A percentile compares a stretch with the other conserved stretches of the same genome.
Conservation (phyloP, 495 filamentous ascomycete genomes). For the Acidiella bohemica region DNA sequence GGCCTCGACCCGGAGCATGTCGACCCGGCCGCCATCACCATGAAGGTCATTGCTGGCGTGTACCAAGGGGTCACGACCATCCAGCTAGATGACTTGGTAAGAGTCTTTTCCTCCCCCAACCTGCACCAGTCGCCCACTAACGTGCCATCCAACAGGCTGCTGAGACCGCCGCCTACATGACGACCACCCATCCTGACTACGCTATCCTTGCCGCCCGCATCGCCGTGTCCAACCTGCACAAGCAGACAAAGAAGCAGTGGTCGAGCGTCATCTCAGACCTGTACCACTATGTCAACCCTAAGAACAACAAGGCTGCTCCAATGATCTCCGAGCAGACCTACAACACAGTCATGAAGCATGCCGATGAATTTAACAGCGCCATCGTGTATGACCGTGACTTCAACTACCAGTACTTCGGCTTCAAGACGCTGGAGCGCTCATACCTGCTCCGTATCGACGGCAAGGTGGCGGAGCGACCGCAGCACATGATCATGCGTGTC, state of each 20-base stretch:
- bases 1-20: conserved; percentile 93
- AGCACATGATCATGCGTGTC: conserved; percentile 99
- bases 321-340: conserved; percentile 89
- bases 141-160: conserved; percentile 51
- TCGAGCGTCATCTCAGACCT: conserved; percentile 85
- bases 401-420: conserved; percentile 99
- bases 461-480: conserved; percentile 88
- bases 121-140: conserved; percentile 3
- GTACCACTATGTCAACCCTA: conserved; percentile 93
- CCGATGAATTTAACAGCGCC: conserved; percentile 90
- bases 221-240: conserved; percentile 97
- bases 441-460: conserved; percentile 87
- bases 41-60: conserved; percentile 98
- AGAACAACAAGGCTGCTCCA: conserved; percentile 67
- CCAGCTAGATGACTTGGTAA: conserved; percentile 90
- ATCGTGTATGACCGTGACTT: conserved; percentile 99
- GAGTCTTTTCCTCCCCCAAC: conserved; percentile 22
- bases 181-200: conserved; percentile 96
- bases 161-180: conserved; percentile 99
- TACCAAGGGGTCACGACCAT: conserved; percentile 96
- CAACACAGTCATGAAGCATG: conserved; percentile 85
- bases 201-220: conserved; percentile 97
- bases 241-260: conserved; percentile 99
- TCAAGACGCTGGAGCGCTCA: conserved; percentile 97
- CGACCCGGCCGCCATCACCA: conserved; percentile 93